These are phyloP conservation scores for Chytriomyces sp. DNA, from an alignment of 192 early-diverging fungal genomes.

Conservation along the genomic window DNA sequence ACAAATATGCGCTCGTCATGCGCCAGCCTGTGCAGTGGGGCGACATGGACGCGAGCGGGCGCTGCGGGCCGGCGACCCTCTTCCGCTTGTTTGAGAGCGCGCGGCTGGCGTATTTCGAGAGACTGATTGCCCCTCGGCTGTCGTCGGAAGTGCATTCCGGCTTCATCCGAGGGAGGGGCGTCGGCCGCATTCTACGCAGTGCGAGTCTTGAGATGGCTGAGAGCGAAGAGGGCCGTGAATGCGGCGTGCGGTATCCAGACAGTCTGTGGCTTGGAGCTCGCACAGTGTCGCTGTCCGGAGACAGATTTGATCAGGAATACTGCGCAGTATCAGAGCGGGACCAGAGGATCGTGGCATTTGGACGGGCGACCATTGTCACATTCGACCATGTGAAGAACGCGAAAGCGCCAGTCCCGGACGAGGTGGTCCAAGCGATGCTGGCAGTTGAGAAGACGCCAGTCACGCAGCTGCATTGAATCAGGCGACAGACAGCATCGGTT, in stretches of 20 bases:
- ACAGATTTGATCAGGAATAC: slow-evolving; percentile 20
- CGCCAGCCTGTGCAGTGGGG: slow-evolving; percentile 27
- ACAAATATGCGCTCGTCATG: not conserved
- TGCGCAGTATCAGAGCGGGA: not conserved
- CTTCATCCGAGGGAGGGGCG: slow-evolving; percentile 35
- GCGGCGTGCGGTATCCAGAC: slow-evolving; percentile 21
- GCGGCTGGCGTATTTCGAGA: slow-evolving; percentile 29
- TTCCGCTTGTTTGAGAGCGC: slow-evolving; percentile 29
- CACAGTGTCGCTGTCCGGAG: not conserved
- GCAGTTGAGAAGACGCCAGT: not conserved
- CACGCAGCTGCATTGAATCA: no score
- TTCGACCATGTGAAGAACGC: slow-evolving; percentile 27
- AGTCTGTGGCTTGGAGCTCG: slow-evolving; percentile 18
- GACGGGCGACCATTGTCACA: slow-evolving; percentile 25
- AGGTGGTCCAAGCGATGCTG: slow-evolving; percentile 25
- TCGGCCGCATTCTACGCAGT: slow-evolving; percentile 29
- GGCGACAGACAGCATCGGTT: no score
- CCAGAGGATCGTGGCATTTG: slow-evolving; percentile 1
- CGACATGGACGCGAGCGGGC: slow-evolving; percentile 20
- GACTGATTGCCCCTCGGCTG: slow-evolving; percentile 19
- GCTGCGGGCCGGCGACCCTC: slow-evolving; percentile 5
- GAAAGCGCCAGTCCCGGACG: slow-evolving; percentile 22
- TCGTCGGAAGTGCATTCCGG: slow-evolving; percentile 12
- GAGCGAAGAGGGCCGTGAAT: not conserved
- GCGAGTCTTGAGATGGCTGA: slow-evolving; percentile 7